Evolutionary conservation across 371 early-diverging fungal genomes (phyloP), one percentile per base, ranked within the genome.

Genomic region (Nosema muscidifuracis): DNA sequence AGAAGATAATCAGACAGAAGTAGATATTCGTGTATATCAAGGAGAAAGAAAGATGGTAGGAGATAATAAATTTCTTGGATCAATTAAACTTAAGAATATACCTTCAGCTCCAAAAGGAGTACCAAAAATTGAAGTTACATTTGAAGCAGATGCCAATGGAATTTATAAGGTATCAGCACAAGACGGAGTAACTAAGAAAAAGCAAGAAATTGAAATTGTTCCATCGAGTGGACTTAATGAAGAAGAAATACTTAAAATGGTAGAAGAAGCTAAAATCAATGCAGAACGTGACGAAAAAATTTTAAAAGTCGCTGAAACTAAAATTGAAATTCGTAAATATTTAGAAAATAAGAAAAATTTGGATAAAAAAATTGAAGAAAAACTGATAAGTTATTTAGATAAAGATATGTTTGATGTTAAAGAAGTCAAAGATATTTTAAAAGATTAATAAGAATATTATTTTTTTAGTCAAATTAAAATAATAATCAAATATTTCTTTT

Each of bases 101-200:
- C 85, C 86, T 28, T 82, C 83, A 20, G 89, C 90, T 13, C 91
- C 93, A 78, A 87, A 89, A 86, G 92, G 96, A 80, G 87, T 90
- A 60, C 92, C 99, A 74, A 93, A 91, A 85, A 93, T 95, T 77
- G 93, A 93, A 83, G 96, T 99, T 64, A 89, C 92, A 53, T 97
- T 97, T 82, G 94, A 96, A 82, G 92, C 95, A 80, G 97, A 97
- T 85, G 93, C 95, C 10, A 93, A 99, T 82, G 97, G 97, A 83
- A 95, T 96, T 80, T 92, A 93, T 81, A 94, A 93, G 78, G 95
- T 99, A 38, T 84, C 87, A 40, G 99, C 99, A 76, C 90, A 90
- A 86, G 97, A 99, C 86, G 89, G 90, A 85, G 89, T 90, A 65
- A 93, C 95, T 72, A 88, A 89, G 82, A 89, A 89, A 65, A 91